phyloP scores from a whole-genome alignment of 2,329 filamentous ascomycete species.

The Pseudogymnoascus sp. region DNA sequence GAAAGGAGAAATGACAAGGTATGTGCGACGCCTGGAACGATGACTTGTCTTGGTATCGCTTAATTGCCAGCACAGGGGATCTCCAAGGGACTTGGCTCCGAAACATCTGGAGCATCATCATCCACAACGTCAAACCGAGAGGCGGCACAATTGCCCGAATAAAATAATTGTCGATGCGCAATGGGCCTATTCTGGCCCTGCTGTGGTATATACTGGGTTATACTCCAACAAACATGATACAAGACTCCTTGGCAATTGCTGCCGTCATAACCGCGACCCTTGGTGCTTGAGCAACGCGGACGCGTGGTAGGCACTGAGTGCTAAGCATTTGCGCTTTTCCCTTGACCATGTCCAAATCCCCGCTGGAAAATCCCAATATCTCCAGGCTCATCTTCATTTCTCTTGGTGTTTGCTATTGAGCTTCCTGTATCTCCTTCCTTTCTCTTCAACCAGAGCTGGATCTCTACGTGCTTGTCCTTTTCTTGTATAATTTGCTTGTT shows the following conservation, averaged over 20 bases:
- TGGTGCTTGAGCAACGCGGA: not conserved
- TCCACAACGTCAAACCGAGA: not conserved
- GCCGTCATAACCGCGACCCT: not conserved
- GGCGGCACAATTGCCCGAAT: not conserved
- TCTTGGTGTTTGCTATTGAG: not conserved
- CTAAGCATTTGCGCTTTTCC: not conserved
- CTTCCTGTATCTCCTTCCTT: not conserved
- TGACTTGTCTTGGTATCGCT: not conserved
- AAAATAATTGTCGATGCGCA: not conserved
- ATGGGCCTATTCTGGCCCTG: not conserved
- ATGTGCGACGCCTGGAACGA: not conserved
- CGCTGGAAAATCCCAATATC: not conserved
- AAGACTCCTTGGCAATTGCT: not conserved
- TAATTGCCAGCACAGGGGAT: not conserved
- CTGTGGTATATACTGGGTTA: not conserved
- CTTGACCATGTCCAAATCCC: not conserved
- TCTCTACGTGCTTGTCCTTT: not conserved
- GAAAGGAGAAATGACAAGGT: not conserved
- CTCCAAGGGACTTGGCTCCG: not conserved
- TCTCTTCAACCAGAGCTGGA: not conserved
- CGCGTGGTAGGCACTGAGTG: not conserved
- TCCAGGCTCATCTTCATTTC: not conserved
- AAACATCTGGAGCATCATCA: not conserved
- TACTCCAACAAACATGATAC: constrained; percentile 2
- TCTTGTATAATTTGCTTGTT: not conserved